Conservation (phyloP, 2,329 filamentous ascomycete genomes). For the Domatiomyces globalis region DNA sequence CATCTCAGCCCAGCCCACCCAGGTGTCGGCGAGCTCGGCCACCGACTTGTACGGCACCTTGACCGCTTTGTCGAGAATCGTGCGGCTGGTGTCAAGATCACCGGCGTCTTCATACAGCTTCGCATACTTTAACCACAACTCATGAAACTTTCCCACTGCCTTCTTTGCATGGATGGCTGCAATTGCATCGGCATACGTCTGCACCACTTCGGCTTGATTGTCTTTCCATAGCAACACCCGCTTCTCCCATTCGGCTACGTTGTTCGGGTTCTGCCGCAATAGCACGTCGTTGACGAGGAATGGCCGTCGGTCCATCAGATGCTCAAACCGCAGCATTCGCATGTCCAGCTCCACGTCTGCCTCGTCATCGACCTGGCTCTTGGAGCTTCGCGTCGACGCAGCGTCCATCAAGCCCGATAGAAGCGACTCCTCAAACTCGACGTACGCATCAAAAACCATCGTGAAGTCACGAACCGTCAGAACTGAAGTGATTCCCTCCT, state of each 20-base stretch:
- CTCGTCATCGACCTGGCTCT: constrained; percentile 61
- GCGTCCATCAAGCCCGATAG: constrained; percentile 84
- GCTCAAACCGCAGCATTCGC: constrained; percentile 94
- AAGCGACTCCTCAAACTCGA: constrained; percentile 92
- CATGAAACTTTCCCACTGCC: constrained; percentile 81
- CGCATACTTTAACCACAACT: constrained; percentile 91
- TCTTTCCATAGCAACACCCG: constrained; percentile 89
- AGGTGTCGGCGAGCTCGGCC: constrained; percentile 92
- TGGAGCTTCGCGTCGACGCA: constrained; percentile 64
- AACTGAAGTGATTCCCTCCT: constrained; percentile 91
- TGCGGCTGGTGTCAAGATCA: constrained; percentile 67
- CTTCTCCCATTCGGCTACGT: constrained; percentile 94
- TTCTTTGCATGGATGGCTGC: constrained; percentile 87
- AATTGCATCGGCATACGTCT: constrained; percentile 90
- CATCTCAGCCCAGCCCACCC: constrained; percentile 99
- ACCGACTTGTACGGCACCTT: constrained; percentile 97
- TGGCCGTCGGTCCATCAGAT: constrained; percentile 89
- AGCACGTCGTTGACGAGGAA: constrained; percentile 95
- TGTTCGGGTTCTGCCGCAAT: constrained; percentile 88
- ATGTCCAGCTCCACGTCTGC: constrained; percentile 92
- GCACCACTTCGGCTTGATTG: constrained; percentile 78
- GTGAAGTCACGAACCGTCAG: constrained; percentile 99
- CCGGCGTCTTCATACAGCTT: constrained; percentile 89
- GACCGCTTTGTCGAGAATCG: constrained; percentile 95
- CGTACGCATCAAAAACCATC: constrained; percentile 88